Base-by-base conservation (phyloP, 208 protist species). In the Trypanosoma theileri region DNA sequence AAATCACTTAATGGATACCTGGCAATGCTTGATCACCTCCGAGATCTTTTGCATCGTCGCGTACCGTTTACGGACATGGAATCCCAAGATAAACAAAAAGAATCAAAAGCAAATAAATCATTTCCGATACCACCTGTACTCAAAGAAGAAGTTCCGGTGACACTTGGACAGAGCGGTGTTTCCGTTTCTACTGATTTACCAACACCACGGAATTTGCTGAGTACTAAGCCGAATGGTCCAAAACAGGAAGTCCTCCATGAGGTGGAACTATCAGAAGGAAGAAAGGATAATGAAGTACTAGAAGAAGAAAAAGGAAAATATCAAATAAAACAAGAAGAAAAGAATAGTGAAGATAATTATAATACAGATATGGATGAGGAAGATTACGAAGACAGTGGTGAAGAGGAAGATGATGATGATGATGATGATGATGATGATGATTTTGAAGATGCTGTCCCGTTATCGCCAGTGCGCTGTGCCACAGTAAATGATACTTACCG, bases 1-100 rank as follows among this genome's bases (percentile, higher is more conserved):
- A 73, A 53, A 56, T 84, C 83, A 14, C 77, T 86, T 62, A 82
- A 90, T 21, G 84, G 77, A 22, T 95, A 95, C 62, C 31, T 82
- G 12, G 86, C 83, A 71, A 95, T 95, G 89, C 73, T 95, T 58
- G 85, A 91, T 69, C 86, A 92, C 77, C 69, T 95, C 9, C 91
- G 82, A 63, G 80, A 82, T 26, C 59, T 95, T 40, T 77, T 95
- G 12, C 77, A 94, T 53, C 24, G 54, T 40, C 24, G 51, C 10
- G 0, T 0, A 44, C 19, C 0, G 1, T 4, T 10, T 28, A 21
- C 6, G 12, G 41, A 53, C 14, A 19, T 16, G 16, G 19, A 4
- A 14, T 16, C 17, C 16, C 10, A 31, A 55, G 50, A 21, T 46
- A 57, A 21, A 3, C 3, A 57, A 46, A 13, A 57, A 44, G 24